phyloP scores from a whole-genome alignment of 2,329 filamentous ascomycete species.

The Penicillium sp. region DNA sequence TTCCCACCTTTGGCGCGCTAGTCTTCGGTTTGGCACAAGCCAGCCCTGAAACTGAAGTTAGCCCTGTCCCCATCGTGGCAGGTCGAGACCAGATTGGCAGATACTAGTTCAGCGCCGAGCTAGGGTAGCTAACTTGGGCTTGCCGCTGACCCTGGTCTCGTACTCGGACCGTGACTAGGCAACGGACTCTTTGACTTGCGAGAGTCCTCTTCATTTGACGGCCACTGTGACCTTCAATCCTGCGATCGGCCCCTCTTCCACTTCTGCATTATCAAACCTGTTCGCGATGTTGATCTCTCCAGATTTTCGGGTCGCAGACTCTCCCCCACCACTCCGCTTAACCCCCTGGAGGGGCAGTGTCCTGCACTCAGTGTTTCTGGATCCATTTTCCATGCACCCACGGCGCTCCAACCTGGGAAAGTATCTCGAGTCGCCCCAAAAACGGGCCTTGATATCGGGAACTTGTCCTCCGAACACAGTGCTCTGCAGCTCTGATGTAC shows the following conservation, averaged over 20 bases:
- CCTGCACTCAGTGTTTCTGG: background rate
- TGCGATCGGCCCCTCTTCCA: background rate
- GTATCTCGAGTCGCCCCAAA: background rate
- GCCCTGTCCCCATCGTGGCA: background rate
- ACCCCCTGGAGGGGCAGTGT: slow-evolving; percentile 1
- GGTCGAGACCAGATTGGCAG: background rate
- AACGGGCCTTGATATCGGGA: background rate
- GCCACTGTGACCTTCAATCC: background rate
- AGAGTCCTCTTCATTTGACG: background rate
- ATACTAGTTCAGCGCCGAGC: background rate
- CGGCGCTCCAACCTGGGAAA: background rate
- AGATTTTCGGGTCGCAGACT: background rate
- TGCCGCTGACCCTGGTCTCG: background rate
- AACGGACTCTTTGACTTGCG: background rate
- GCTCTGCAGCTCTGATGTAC: background rate
- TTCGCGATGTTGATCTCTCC: background rate
- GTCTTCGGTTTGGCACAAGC: slow-evolving; percentile 5
- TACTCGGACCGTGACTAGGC: background rate
- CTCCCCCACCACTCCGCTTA: background rate
- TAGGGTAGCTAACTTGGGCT: background rate
- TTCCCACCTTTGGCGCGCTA: slow-evolving; percentile 3
- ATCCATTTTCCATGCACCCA: background rate
- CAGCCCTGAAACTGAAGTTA: background rate
- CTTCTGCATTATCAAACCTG: background rate
- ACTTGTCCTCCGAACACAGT: background rate